Evolutionary conservation across 2,329 filamentous ascomycete genomes (phyloP).

Genomic region (Exutisphaerella laricina): DNA sequence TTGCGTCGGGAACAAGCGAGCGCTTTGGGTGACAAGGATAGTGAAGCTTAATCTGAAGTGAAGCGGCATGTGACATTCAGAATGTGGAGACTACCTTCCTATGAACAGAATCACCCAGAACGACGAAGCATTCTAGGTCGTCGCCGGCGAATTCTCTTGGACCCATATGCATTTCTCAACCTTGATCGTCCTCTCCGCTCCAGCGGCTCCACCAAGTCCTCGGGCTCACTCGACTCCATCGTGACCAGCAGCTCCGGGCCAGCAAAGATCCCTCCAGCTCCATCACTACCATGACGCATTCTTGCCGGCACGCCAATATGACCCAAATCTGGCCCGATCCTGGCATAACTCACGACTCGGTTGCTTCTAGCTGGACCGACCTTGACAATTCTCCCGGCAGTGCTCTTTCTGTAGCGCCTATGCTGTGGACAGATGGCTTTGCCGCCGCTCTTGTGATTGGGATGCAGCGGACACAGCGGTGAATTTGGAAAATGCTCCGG

Average conservation of each 20-base stretch:
- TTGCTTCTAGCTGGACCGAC: conserved; percentile 11
- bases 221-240: neutral
- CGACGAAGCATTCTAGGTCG: no score
- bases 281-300: neutral
- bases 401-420: conserved; percentile 26
- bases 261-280: neutral
- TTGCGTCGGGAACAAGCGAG: no score
- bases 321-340: neutral
- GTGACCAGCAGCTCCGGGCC: neutral
- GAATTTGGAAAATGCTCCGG: conserved; percentile 42
- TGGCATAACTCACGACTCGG: neutral
- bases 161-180: no score
- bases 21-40: no score
- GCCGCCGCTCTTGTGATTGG: conserved; percentile 34
- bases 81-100: no score
- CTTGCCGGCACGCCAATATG: neutral
- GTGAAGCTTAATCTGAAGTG: no score
- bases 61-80: no score
- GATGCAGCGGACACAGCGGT: conserved; percentile 39
- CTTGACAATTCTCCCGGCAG: neutral
- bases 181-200: no score
- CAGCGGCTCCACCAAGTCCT: no score
- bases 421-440: conserved; percentile 38
- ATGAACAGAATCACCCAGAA: no score
- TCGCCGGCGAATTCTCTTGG: no score